These are phyloP conservation scores for Colletotrichum musicola DNA, from an alignment of 2,329 filamentous ascomycete genomes.

Conservation along the genomic window DNA sequence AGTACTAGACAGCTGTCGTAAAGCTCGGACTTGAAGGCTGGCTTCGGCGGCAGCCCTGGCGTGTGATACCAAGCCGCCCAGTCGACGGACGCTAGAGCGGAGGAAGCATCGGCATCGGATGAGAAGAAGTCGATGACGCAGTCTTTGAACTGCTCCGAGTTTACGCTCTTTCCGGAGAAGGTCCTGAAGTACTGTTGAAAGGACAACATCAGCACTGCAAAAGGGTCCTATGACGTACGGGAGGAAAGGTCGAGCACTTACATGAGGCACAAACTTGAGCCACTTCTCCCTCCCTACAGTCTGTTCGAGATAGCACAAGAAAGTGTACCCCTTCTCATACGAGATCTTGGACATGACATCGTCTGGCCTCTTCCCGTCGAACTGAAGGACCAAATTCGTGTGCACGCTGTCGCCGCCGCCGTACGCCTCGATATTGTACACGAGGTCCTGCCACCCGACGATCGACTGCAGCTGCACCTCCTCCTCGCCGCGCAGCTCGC, in stretches of 20 bases:
- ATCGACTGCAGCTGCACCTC: constrained; percentile 23
- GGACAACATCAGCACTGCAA: no score
- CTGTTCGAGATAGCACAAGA: constrained; percentile 18
- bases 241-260: no score
- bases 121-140: constrained; percentile 19
- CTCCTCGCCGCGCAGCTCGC: constrained; percentile 19
- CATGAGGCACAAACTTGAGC: constrained; percentile 23
- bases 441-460: constrained; percentile 25
- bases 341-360: constrained; percentile 31
- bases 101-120: neutral
- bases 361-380: constrained; percentile 16
- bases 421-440: constrained; percentile 15
- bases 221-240: no score
- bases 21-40: neutral
- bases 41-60: constrained; percentile 19
- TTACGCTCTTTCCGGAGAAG: constrained; percentile 7
- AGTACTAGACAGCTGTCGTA: neutral
- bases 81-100: neutral
- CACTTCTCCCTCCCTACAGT: constrained; percentile 15
- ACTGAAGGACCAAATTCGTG: constrained; percentile 20
- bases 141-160: constrained; percentile 14
- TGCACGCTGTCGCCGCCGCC: constrained; percentile 12
- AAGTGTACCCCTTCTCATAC: constrained; percentile 27
- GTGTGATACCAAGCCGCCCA: constrained; percentile 18
- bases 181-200: constrained; percentile 17